Base-by-base conservation (phyloP, 345 rosid species). In the Durio zibethinus region DNA sequence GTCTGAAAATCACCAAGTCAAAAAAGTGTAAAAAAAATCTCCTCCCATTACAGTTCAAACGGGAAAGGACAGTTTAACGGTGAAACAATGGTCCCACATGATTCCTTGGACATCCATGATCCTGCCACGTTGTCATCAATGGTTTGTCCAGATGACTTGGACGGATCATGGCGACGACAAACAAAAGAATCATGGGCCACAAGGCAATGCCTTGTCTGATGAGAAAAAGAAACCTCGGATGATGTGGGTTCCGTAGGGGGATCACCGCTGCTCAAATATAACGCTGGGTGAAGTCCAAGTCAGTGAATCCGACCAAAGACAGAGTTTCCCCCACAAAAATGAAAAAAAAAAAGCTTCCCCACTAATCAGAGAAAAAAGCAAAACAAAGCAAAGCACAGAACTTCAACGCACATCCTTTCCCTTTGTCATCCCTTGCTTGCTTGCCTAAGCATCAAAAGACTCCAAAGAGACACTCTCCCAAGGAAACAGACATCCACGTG, bases 361-460 rank as follows among this genome's bases (percentile, higher is more conserved):
- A 63, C 83, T 67, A 61, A 82, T 76, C 79, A 47, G 74, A 75
- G 74, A 59, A 47, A 33, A 31, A 61, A 10, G 31, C 21, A 47
- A 56, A 47, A 33, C 18, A 36, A 64, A 35, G 14, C 29, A 65
- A 64, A 67, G 72, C 72, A 64, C 10, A 64, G 27, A 36, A 36
- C 33, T 42, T 5, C 2, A 42, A 23, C 53, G 43, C 53, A 23
- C 69, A 78, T 64, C 11, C 45, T 42, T 66, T 42, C 18, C 50
- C 11, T 63, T 18, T 63, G 43, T 63, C 43, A n/a, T n/a, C n/a
- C n/a, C n/a, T n/a, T n/a, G n/a, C n/a, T n/a, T 82, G 82, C 77
- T 85, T 73, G 76, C 52, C 63, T 29, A 67, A 59, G 64, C 77
- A 80, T 81, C 25, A 80, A 83, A 86, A 82, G 87, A 74, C 75